Evolutionary conservation across 2,329 filamentous ascomycete genomes (phyloP), one percentile per base, ranked within the genome.

Genomic region (Tolypocladium tropicale): DNA sequence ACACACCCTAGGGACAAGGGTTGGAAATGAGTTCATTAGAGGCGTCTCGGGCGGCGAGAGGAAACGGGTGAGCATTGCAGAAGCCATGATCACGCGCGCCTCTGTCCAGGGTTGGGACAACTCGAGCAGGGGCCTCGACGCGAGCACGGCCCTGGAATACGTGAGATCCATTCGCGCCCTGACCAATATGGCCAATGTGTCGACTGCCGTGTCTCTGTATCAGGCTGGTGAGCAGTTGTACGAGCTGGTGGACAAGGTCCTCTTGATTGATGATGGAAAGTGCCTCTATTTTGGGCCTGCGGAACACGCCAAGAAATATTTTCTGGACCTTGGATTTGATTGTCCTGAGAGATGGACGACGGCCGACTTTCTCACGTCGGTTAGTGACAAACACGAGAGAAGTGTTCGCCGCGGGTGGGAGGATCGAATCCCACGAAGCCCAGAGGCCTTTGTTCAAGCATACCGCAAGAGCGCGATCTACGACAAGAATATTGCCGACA

Each of bases 1-100:
- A 54, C 85, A 89, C 61, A 87, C 85, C 0, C 70, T 86, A 46
- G 75, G 80, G n/a, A 89, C 86, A 0, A 82, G 82, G 59, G 83
- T 90, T 12, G 86, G 86, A 10, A 82, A 88, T 58, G 84, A 88
- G 59, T 79, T 84, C 46, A 78, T 88, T n/a, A 79, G 85, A 6
- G 73, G 73, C 30, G 78, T 87, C 0, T 83, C 78, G 4, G 84
- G 84, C 28, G 84, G 84, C 43, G 84, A 87, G 66, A 76, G 83
- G 55, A 90, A 92, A 72, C 83, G 89, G 66, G 88, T 92, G 2
- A 86, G 82, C 41, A 88, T 91, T 59, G 87, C 85, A 1, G 87
- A 91, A 67, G 86, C 33, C 6, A 81, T 87, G 56, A 77, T 80
- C 11, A 76, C 74, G 1, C 70, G 76, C n/a, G 80, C 82, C 2